Evolutionary conservation across 163 green algal species (phyloP).

Genomic region (Scenedesmus sp.): DNA sequence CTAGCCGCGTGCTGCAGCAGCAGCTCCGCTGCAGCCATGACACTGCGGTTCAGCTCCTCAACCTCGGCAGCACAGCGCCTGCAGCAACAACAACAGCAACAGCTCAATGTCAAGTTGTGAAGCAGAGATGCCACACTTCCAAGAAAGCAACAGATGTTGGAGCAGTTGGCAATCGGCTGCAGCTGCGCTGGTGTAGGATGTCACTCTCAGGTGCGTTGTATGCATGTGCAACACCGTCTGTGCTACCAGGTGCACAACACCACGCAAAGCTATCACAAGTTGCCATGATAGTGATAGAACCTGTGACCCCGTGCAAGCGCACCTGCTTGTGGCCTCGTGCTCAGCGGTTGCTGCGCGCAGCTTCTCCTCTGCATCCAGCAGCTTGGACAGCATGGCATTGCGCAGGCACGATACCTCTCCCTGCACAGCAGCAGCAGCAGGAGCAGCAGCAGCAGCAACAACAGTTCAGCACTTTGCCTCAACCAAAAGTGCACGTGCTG

Average conservation of each 20-base stretch:
- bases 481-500: background rate
- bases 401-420: conserved; percentile 59
- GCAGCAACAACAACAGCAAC: background rate
- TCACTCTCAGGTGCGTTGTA: background rate
- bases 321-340: conserved; percentile 68
- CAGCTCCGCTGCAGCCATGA: conserved; percentile 59
- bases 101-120: background rate
- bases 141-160: too few relatives aligned
- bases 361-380: conserved; percentile 60
- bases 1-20: conserved; percentile 57
- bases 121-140: background rate
- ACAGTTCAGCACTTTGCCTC: background rate
- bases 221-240: background rate
- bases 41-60: conserved; percentile 50
- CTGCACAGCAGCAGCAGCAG: conserved; percentile 51
- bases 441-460: background rate
- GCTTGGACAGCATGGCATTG: conserved; percentile 52
- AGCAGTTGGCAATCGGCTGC: background rate
- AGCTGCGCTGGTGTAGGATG: background rate
- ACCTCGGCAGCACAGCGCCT: conserved; percentile 63
- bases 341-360: conserved; percentile 51
- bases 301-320: background rate
- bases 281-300: background rate
- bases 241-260: conserved; percentile 13
- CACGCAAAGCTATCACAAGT: background rate